phyloP scores from a whole-genome alignment of 371 early-diverging fungal species.

The Mortierella sp. region DNA sequence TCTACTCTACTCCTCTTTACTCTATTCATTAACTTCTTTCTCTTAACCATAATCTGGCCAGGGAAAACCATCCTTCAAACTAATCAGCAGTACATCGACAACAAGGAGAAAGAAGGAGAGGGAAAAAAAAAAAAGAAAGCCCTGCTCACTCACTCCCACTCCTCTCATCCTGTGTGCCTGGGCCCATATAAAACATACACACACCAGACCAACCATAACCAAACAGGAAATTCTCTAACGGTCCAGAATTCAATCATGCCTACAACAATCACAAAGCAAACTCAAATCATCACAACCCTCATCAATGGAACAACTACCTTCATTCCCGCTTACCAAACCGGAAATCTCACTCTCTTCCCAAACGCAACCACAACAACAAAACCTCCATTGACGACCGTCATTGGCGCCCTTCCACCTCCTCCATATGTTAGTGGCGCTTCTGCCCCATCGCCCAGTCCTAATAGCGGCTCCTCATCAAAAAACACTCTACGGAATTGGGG shows the following conservation, averaged over 20 bases:
- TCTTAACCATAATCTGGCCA: no score
- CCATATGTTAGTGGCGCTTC: conserved; percentile 25
- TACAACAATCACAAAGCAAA: conserved; percentile 25
- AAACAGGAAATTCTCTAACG: no score
- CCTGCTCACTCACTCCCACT: no score
- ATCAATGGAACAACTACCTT: conserved; percentile 23
- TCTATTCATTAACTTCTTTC: no score
- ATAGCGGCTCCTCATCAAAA: conserved; percentile 2
- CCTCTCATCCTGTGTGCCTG: not conserved
- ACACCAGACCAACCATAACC: not conserved
- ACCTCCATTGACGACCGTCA: conserved; percentile 44
- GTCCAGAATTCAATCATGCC: conserved; percentile 5
- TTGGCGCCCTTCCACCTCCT: conserved; percentile 33
- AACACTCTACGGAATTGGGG: conserved; percentile 35
- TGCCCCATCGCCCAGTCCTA: not conserved
- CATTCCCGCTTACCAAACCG: conserved; percentile 47
- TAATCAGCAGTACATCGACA: no score
- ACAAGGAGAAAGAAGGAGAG: no score
- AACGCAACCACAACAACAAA: conserved; percentile 26
- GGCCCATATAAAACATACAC: not conserved
- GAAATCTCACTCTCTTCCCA: conserved; percentile 34
- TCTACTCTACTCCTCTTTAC: no score
- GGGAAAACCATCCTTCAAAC: no score
- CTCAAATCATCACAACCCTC: conserved; percentile 37
- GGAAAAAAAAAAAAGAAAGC: no score